phyloP scores from a whole-genome alignment of 495 filamentous ascomycete genomes.

The Opeltia flavorubescens region DNA sequence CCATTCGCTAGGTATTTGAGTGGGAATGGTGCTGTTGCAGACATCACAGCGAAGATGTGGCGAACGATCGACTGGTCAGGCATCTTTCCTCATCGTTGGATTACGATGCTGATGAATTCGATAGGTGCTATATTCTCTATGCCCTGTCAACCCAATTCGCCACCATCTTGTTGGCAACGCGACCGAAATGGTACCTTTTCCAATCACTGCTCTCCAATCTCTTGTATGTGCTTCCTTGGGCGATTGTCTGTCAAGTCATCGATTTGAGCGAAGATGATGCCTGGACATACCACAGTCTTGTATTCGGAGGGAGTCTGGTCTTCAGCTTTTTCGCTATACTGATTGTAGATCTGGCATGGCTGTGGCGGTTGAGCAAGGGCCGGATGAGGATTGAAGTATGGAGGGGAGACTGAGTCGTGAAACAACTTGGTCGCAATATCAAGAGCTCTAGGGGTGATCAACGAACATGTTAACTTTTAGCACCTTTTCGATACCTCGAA shows the following conservation, averaged over 20 bases:
- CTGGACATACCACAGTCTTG: slow-evolving; percentile 53
- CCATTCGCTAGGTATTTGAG: slow-evolving; percentile 49
- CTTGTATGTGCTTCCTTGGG: slow-evolving; percentile 57
- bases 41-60: slow-evolving; percentile 58
- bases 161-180: slow-evolving; percentile 48
- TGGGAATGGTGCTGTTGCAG: slow-evolving; percentile 37
- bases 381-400: slow-evolving; percentile 19
- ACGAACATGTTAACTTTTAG: too few relatives aligned
- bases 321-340: slow-evolving; percentile 47
- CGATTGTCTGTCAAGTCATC: slow-evolving; percentile 41
- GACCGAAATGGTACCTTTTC: slow-evolving; percentile 52
- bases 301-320: slow-evolving; percentile 58
- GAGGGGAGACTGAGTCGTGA: too few relatives aligned
- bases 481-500: too few relatives aligned
- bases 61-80: slow-evolving; percentile 19
- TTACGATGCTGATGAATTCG: slow-evolving; percentile 31
- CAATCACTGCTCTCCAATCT: slow-evolving; percentile 53
- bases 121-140: slow-evolving; percentile 70
- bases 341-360: slow-evolving; percentile 38
- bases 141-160: slow-evolving; percentile 50
- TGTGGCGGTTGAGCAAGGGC: slow-evolving; percentile 39
- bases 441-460: too few relatives aligned
- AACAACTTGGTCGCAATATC: too few relatives aligned
- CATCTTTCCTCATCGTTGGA: not conserved
- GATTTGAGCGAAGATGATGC: slow-evolving; percentile 36